Percentiles rank a stretch among this genome's conserved stretches.
phyloP scores from a whole-genome alignment of 768 basidiomycete species.

The Hydnum rufescens region DNA sequence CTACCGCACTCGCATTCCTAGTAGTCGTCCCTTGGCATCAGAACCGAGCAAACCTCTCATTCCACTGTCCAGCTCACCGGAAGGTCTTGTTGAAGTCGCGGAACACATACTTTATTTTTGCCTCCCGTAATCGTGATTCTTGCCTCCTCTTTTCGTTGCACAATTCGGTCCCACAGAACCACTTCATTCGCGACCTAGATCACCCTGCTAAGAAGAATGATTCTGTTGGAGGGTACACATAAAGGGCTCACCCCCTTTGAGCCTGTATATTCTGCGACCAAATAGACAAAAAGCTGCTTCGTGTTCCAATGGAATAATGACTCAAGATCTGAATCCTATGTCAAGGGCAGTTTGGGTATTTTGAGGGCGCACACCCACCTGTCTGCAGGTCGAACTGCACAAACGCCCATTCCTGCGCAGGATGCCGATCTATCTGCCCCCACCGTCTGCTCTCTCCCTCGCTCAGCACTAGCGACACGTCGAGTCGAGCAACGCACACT shows the following conservation, averaged over 20 bases:
- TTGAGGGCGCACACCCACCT: constrained; percentile 26
- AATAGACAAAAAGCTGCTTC: constrained; percentile 80
- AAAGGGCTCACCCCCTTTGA: constrained; percentile 39
- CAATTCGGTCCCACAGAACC: constrained; percentile 83
- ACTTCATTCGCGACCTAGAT: constrained; percentile 32
- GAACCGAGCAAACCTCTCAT: not conserved
- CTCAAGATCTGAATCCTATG: constrained; percentile 37
- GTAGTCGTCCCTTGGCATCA: not conserved
- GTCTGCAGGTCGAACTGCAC: constrained; percentile 65
- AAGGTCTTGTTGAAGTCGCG: constrained; percentile 54
- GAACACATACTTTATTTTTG: constrained; percentile 69
- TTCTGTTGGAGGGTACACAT: constrained; percentile 1
- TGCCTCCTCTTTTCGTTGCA: constrained; percentile 62
- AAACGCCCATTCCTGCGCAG: constrained; percentile 57
- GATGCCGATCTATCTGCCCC: constrained; percentile 29
- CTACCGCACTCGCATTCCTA: constrained; percentile 44
- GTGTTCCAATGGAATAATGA: constrained; percentile 91
- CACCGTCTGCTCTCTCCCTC: constrained; percentile 22
- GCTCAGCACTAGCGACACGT: constrained; percentile 1
- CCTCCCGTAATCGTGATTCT: constrained; percentile 34
- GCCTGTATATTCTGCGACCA: constrained; percentile 68
- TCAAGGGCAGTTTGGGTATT: no score
- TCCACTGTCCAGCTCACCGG: constrained; percentile 31
- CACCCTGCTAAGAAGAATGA: not conserved
- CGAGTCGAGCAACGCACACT: not conserved